phyloP scores from a whole-genome alignment of 768 basidiomycete species.

The Leucogyrophana mollusca region DNA sequence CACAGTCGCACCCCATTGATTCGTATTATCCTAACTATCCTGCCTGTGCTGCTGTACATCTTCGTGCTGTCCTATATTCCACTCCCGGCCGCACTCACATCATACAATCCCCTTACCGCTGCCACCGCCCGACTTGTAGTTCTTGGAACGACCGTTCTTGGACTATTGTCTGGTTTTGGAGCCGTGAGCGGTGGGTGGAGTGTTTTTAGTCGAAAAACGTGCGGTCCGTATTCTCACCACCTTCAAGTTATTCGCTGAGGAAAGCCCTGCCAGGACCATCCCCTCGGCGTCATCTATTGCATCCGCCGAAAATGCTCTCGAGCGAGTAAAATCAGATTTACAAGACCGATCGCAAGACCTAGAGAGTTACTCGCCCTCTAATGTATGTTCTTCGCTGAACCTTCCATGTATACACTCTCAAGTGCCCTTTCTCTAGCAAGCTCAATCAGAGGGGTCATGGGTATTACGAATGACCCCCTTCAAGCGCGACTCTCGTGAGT shows the following conservation, averaged over 20 bases:
- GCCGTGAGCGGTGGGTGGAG: slow-evolving; percentile 67
- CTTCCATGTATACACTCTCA: slow-evolving; percentile 11
- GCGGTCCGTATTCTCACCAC: slow-evolving; percentile 12
- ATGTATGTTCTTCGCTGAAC: slow-evolving; percentile 15
- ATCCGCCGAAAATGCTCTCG: slow-evolving; percentile 55
- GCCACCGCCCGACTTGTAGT: slow-evolving; percentile 66
- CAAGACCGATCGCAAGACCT: slow-evolving; percentile 29
- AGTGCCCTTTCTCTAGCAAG: slow-evolving; percentile 14
- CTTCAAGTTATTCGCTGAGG: no score
- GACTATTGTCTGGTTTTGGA: slow-evolving; percentile 77
- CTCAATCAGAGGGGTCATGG: slow-evolving; percentile 24
- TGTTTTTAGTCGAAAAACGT: slow-evolving; percentile 21
- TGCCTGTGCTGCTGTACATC: slow-evolving; percentile 56
- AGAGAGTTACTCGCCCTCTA: slow-evolving; percentile 18
- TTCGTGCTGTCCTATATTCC: slow-evolving; percentile 66
- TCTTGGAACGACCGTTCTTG: slow-evolving; percentile 77
- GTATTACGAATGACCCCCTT: slow-evolving; percentile 23
- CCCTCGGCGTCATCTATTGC: slow-evolving; percentile 35
- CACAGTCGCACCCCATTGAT: slow-evolving; percentile 28
- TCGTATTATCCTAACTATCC: slow-evolving; percentile 40
- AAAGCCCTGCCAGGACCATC: slow-evolving; percentile 15
- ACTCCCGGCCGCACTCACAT: slow-evolving; percentile 50
- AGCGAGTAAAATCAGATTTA: slow-evolving; percentile 61
- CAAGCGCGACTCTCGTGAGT: slow-evolving; percentile 31
- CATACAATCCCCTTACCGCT: slow-evolving; percentile 43